Conservation (phyloP, 2,329 filamentous ascomycete species). For the Blastomyces gilchristii region DNA sequence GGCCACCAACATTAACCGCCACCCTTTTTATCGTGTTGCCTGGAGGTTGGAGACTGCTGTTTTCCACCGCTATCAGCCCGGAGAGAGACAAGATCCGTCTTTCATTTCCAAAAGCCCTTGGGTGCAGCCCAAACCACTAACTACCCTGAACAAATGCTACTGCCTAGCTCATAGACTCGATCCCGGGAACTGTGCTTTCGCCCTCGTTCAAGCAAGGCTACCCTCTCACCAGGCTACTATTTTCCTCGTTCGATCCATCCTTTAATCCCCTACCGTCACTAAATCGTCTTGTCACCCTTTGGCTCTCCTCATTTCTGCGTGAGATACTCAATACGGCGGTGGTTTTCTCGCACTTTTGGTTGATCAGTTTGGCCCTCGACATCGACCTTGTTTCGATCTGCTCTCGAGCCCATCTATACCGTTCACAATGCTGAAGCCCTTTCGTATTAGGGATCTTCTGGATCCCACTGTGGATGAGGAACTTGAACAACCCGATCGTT, state of each 20-base stretch:
- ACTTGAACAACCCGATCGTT: not conserved
- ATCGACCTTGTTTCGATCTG: not conserved
- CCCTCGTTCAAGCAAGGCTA: not conserved
- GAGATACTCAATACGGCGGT: not conserved
- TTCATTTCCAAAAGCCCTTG: not conserved
- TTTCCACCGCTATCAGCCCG: no score
- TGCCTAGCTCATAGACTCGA: not conserved
- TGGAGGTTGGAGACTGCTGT: not conserved
- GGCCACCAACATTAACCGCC: not conserved
- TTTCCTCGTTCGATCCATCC: not conserved
- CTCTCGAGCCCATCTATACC: not conserved
- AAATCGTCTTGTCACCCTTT: not conserved
- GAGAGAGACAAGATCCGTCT: not conserved
- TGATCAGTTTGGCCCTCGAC: not conserved
- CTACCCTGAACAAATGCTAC: not conserved
- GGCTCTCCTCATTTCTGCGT: not conserved
- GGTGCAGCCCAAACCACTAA: not conserved
- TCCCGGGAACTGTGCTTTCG: not conserved
- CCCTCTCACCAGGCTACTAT: not conserved
- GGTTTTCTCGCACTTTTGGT: not conserved
- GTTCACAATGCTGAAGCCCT: slow-evolving; percentile 31
- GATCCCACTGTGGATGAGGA: not conserved
- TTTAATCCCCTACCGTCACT: not conserved
- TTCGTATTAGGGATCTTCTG: slow-evolving; percentile 31
- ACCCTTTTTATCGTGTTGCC: not conserved